Evolutionary conservation across 495 filamentous ascomycete species (phyloP).

Genomic region (Hyaloscypha finlandica): DNA sequence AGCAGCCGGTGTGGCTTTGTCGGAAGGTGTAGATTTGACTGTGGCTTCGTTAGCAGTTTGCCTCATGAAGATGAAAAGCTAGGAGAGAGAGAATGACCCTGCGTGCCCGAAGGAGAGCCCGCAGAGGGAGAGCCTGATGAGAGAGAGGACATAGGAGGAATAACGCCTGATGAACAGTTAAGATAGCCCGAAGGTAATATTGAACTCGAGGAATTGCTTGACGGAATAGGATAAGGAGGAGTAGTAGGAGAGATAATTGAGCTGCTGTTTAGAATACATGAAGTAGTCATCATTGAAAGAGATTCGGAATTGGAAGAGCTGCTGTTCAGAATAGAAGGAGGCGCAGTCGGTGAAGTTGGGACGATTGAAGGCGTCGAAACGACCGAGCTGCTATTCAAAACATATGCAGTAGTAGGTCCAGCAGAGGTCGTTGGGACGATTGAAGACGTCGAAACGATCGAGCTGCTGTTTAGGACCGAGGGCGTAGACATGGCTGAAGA

Average conservation of each 20-base stretch:
- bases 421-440: neutral
- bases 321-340: neutral
- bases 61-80: conserved; percentile 5
- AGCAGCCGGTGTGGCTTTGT: neutral
- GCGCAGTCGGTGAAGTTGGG: neutral
- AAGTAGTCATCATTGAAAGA: neutral
- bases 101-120: neutral
- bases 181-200: conserved; percentile 13
- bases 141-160: conserved; percentile 7
- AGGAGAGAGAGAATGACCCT: conserved; percentile 17
- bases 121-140: conserved; percentile 16
- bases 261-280: conserved; percentile 7
- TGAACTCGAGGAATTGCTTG: conserved; percentile 6
- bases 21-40: conserved; percentile 5
- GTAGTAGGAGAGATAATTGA: neutral
- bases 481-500: neutral
- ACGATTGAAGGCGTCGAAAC: neutral
- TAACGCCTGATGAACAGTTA: conserved; percentile 24
- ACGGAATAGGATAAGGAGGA: neutral
- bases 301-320: neutral
- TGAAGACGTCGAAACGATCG: neutral
- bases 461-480: neutral
- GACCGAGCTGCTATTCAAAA: neutral
- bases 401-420: neutral
- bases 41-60: conserved; percentile 15